Conservation (phyloP, 257 asterid genomes). For the Nyctanthes arbortristis region DNA sequence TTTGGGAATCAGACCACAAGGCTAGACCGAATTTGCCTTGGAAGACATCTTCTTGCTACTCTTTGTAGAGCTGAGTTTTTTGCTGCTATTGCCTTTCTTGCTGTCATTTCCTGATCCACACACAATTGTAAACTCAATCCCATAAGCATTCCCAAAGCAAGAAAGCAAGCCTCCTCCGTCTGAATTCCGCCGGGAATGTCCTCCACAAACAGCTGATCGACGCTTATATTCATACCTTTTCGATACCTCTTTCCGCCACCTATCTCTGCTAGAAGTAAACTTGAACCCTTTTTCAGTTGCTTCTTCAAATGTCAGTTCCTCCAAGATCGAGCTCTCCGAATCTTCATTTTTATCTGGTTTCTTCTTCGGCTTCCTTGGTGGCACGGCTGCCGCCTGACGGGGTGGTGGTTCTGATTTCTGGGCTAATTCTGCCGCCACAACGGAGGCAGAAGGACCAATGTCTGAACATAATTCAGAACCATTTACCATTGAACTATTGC, state of each 20-base stretch:
- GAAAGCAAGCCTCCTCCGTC: slow-evolving; percentile 51
- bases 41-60: slow-evolving; percentile 38
- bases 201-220: not conserved
- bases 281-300: slow-evolving; percentile 60
- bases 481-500: slow-evolving; percentile 38
- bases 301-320: slow-evolving; percentile 60
- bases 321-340: slow-evolving; percentile 52
- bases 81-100: slow-evolving; percentile 13
- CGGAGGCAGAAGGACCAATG: slow-evolving; percentile 87
- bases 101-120: slow-evolving; percentile 47
- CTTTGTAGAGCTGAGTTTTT: slow-evolving; percentile 22
- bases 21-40: slow-evolving; percentile 35
- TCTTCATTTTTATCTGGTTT: slow-evolving; percentile 13
- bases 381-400: not conserved
- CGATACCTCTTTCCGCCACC: slow-evolving; percentile 32
- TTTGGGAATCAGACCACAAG: not conserved
- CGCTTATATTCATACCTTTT: not conserved
- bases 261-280: slow-evolving; percentile 24
- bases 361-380: not conserved
- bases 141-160: slow-evolving; percentile 61
- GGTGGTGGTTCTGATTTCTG: slow-evolving; percentile 27
- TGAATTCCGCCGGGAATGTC: slow-evolving; percentile 40
- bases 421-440: slow-evolving; percentile 83
- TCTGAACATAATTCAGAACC: slow-evolving; percentile 77
- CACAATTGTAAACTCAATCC: slow-evolving; percentile 66